phyloP scores from a whole-genome alignment of 108 stramenopile genomes.

The Cylindrotheca closterium region DNA sequence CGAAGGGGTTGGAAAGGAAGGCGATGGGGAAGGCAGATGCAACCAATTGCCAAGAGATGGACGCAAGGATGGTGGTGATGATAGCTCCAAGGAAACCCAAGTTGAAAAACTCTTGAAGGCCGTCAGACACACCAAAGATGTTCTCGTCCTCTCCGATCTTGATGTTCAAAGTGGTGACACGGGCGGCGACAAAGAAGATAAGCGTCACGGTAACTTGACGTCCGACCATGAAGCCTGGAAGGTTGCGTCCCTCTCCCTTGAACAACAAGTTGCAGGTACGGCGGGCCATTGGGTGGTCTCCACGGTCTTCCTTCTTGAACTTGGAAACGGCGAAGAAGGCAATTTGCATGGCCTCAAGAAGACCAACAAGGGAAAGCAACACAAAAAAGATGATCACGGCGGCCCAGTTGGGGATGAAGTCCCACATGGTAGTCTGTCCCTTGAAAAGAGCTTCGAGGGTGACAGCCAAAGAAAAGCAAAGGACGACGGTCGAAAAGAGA shows the following conservation, averaged over 20 bases:
- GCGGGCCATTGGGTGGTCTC: slow-evolving; percentile 42
- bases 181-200: slow-evolving; percentile 72
- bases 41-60: slow-evolving; percentile 66
- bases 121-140: slow-evolving; percentile 62
- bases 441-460: slow-evolving; percentile 62
- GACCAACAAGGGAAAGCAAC: slow-evolving; percentile 71
- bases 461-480: slow-evolving; percentile 68
- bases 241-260: slow-evolving; percentile 47
- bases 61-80: slow-evolving; percentile 70
- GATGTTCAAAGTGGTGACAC: slow-evolving; percentile 55
- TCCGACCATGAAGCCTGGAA: slow-evolving; percentile 71
- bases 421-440: too few relatives aligned
- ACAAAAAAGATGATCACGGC: slow-evolving; percentile 77
- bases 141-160: slow-evolving; percentile 31
- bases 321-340: slow-evolving; percentile 84
- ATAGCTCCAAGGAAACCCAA: slow-evolving; percentile 66
- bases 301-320: slow-evolving; percentile 46
- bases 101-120: slow-evolving; percentile 60
- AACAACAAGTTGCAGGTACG: slow-evolving; percentile 66
- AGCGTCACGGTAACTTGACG: slow-evolving; percentile 68
- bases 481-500: slow-evolving; percentile 58
- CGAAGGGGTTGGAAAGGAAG: slow-evolving; percentile 60
- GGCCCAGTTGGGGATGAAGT: slow-evolving; percentile 58
- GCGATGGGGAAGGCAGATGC: slow-evolving; percentile 64
- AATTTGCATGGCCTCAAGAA: slow-evolving; percentile 88